A percentile compares a stretch with the other conserved stretches of the same genome.
Conservation (phyloP, 228 moss, liverwort and hornwort species). For the Sphagnum fallax region DNA sequence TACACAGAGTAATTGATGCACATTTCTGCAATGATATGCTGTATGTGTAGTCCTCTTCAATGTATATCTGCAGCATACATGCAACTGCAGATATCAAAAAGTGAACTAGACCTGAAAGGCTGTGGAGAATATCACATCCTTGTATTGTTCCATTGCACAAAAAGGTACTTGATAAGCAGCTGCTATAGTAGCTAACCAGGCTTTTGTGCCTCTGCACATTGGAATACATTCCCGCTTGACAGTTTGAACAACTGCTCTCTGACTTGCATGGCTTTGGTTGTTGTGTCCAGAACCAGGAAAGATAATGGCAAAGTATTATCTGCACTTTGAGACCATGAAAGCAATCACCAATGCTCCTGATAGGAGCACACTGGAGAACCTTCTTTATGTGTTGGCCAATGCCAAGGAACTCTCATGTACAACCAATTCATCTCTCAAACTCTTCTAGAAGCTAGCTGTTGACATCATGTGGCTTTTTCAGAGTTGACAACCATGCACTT, state of each 20-base stretch:
- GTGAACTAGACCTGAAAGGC: no score
- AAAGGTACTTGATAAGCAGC: not conserved
- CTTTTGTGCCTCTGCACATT: not conserved
- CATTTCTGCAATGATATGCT: not conserved
- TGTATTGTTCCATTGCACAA: not conserved
- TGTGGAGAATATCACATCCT: no score
- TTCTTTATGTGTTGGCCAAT: slow-evolving; percentile 60
- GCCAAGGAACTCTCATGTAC: slow-evolving; percentile 84
- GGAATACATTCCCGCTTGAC: not conserved
- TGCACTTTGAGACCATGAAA: slow-evolving; percentile 96
- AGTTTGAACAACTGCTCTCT: no score
- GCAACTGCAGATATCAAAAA: no score
- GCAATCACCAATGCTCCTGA: slow-evolving; percentile 57
- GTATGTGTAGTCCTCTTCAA: no score
- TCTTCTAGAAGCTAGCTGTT: not conserved
- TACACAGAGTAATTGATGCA: not conserved
- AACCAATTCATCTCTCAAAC: slow-evolving; percentile 7
- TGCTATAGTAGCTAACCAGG: not conserved
- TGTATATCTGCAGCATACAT: no score
- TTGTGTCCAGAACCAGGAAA: slow-evolving; percentile 74
- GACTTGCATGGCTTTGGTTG: not conserved
- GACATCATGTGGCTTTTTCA: no score
- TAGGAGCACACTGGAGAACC: slow-evolving; percentile 55
- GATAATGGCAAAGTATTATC: slow-evolving; percentile 92
- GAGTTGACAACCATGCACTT: not conserved